Conservation (phyloP, 306 rosid species). For the Inga laurina region DNA sequence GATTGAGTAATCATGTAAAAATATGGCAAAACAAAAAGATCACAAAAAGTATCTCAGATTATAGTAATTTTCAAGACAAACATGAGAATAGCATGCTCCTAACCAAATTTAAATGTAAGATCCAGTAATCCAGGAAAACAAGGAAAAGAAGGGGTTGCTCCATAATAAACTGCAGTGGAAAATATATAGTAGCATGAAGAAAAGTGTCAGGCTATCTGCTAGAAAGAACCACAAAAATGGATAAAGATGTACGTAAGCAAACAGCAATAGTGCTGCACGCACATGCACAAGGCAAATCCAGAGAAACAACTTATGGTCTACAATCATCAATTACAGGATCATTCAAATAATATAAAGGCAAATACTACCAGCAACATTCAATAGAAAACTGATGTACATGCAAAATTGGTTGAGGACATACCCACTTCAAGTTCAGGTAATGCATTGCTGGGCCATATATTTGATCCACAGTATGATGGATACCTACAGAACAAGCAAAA, state of each 20-base stretch:
- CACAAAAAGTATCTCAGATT: conserved; percentile 11
- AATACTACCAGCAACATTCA: conserved; percentile 15
- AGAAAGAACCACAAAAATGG: conserved; percentile 25
- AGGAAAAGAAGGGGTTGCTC: conserved; percentile 6
- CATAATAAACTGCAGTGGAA: background rate
- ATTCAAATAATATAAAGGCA: background rate
- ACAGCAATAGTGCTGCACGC: conserved; percentile 12
- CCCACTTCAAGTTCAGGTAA: conserved; percentile 89
- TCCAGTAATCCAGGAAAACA: conserved; percentile 24
- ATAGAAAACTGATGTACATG: conserved; percentile 21
- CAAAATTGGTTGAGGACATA: conserved; percentile 40
- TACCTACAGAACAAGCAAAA: conserved; percentile 62
- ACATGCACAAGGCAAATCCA: conserved; percentile 13
- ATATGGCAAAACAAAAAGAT: conserved; percentile 13
- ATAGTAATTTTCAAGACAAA: conserved; percentile 19
- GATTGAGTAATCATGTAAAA: conserved; percentile 28
- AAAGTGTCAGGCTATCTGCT: background rate
- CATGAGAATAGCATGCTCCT: conserved; percentile 18
- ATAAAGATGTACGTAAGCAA: conserved; percentile 13
- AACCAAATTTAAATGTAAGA: conserved; percentile 19
- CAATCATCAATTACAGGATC: background rate
- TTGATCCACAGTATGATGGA: conserved; percentile 89
- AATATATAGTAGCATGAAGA: background rate
- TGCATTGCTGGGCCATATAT: conserved; percentile 80
- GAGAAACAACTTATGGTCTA: conserved; percentile 15